Percentiles rank a stretch among this genome's conserved stretches.
Conservation (phyloP, 192 early-diverging fungal genomes). For the Allomyces macrogynus region DNA sequence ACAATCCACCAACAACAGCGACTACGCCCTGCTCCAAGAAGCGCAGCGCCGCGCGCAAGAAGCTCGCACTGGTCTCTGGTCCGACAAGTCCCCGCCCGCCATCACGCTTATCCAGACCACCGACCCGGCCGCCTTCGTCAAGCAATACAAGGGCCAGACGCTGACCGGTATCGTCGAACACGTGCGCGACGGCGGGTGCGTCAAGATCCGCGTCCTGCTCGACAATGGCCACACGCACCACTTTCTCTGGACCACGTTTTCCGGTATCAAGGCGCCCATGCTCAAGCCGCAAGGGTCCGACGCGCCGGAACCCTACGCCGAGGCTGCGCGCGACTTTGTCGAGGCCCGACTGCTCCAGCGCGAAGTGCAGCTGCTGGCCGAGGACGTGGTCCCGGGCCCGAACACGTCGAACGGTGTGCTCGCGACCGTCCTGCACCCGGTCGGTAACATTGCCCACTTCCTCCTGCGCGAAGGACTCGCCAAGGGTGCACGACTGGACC, state of each 20-base stretch:
- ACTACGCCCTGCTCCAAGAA: slow-evolving; percentile 40
- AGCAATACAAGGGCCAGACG: slow-evolving; percentile 56
- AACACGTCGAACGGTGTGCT: slow-evolving; percentile 36
- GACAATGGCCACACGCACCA: slow-evolving; percentile 27
- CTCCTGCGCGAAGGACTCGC: slow-evolving; percentile 63
- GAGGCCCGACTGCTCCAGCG: slow-evolving; percentile 78
- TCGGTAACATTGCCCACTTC: slow-evolving; percentile 79
- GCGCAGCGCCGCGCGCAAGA: slow-evolving; percentile 34
- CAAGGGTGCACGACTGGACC: slow-evolving; percentile 71
- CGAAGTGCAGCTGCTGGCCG: slow-evolving; percentile 66
- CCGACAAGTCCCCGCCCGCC: slow-evolving; percentile 20
- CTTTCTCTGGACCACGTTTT: slow-evolving; percentile 54
- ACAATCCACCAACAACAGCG: slow-evolving; percentile 5
- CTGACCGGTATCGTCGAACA: slow-evolving; percentile 79
- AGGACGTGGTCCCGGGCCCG: slow-evolving; percentile 41
- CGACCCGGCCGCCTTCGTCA: slow-evolving; percentile 51
- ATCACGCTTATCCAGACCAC: slow-evolving; percentile 33
- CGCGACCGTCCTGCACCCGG: slow-evolving; percentile 57
- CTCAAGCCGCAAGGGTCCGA: slow-evolving; percentile 52
- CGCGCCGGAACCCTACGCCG: slow-evolving; percentile 72
- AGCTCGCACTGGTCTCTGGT: slow-evolving; percentile 59
- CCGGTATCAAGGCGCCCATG: slow-evolving; percentile 69
- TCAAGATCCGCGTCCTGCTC: slow-evolving; percentile 47
- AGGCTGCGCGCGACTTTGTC: slow-evolving; percentile 83
- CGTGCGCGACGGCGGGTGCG: slow-evolving; percentile 76